Evolutionary conservation across 139 green algal genomes (phyloP), one percentile per base, ranked within the genome.

Genomic region (Chlorella sp.): DNA sequence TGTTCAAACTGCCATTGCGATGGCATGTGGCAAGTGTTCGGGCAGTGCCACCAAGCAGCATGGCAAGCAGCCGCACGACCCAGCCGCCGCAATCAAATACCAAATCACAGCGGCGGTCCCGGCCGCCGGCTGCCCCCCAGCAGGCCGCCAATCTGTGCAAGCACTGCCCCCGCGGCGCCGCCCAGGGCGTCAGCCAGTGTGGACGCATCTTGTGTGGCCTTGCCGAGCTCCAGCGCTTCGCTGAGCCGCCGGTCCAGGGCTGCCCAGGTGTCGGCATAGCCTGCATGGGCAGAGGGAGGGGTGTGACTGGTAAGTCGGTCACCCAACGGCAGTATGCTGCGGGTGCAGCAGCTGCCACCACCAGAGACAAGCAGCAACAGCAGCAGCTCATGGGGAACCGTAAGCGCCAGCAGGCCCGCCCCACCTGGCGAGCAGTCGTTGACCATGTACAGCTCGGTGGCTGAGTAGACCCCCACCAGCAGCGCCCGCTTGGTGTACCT

Each of bases 361-460:
- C n/a, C n/a, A n/a, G n/a, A 56, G 20, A 38, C 69, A 75, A 13
- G 69, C 12, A 72, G 65, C n/a, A 21, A 6, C 65, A 18, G 30
- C 28, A 9, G 30, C 28, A 25, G 2, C n/a, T n/a, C n/a, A n/a
- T n/a, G n/a, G n/a, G n/a, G n/a, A n/a, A n/a, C n/a, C n/a, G n/a
- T n/a, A n/a, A n/a, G n/a, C n/a, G n/a, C n/a, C n/a, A n/a, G n/a
- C n/a, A n/a, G n/a, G n/a, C n/a, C 28, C 20, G 2, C 20, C 67
- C 68, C 34, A 78, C 70, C 70, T 15, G 82, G 82, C 0, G 91
- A 95, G 69, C 88, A 93, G 88, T 97, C 94, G 38, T 91, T 96
- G 5, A 97, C 86, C 92, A 96, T 96, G 87, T 93, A 96, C 13
- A 97, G 86, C 87, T 95, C 93, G 56, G 91, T 93, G 30, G 85